Conservation (phyloP, 1,284 basidiomycete species). For the Pseudozyma hubeiensis region DNA sequence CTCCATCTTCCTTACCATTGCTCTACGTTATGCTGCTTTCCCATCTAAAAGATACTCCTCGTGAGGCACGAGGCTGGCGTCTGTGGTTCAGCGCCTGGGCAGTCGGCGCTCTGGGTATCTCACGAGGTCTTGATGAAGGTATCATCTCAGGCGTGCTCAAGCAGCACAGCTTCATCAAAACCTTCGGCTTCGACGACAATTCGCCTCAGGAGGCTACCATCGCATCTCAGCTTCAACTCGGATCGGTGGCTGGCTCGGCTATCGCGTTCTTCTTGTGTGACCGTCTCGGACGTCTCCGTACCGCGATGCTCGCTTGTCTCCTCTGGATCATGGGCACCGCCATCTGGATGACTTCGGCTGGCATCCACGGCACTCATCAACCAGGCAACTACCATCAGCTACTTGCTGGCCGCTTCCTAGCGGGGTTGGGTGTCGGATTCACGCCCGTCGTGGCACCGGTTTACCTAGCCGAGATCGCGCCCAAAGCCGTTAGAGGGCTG, state of each 20-base stretch:
- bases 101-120: conserved; percentile 45
- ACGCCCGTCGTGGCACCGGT: conserved; percentile 51
- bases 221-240: conserved; percentile 51
- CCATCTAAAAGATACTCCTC: conserved; percentile 41
- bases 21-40: conserved; percentile 33
- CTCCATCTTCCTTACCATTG: neutral
- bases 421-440: conserved; percentile 53
- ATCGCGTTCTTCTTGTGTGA: conserved; percentile 58
- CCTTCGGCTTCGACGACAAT: conserved; percentile 46
- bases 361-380: conserved; percentile 26
- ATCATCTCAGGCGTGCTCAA: conserved; percentile 47
- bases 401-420: conserved; percentile 53
- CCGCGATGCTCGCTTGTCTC: conserved; percentile 48
- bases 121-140: conserved; percentile 56
- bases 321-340: conserved; percentile 55
- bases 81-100: conserved; percentile 47
- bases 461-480: conserved; percentile 53
- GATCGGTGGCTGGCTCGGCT: conserved; percentile 51
- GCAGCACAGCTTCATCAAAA: conserved; percentile 45
- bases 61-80: conserved; percentile 45
- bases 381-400: conserved; percentile 47
- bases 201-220: conserved; percentile 48
- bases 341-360: conserved; percentile 55
- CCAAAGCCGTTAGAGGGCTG: conserved; percentile 48
- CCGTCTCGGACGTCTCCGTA: conserved; percentile 47